Evolutionary conservation across 208 protist genomes (phyloP).

Genomic region (Crithidia brevicula): DNA sequence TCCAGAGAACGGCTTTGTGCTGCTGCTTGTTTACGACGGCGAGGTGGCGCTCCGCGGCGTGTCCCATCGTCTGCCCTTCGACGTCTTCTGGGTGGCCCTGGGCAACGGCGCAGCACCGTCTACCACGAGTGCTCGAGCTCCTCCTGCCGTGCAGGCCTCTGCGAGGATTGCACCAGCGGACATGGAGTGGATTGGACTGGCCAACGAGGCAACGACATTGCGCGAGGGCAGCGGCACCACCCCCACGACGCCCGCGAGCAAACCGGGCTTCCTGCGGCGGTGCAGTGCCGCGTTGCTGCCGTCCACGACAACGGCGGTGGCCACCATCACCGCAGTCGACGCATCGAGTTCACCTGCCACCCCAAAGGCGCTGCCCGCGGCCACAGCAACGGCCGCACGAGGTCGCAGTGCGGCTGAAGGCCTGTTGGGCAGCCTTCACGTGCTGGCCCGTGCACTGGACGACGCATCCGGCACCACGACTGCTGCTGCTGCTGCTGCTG

Average conservation of each 20-base stretch:
- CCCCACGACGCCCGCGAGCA: background rate
- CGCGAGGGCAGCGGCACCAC: background rate
- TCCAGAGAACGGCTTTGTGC: constrained; percentile 3
- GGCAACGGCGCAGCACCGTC: background rate
- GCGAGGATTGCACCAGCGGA: constrained; percentile 19
- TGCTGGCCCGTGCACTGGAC: constrained; percentile 8
- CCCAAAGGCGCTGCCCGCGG: too few species aligned
- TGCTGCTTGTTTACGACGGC: constrained; percentile 23
- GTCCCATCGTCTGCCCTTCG: constrained; percentile 20
- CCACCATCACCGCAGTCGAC: background rate
- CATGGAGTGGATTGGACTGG: constrained; percentile 36
- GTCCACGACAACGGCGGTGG: background rate
- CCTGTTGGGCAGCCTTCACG: constrained; percentile 12
- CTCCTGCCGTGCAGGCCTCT: background rate
- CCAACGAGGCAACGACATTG: too few species aligned
- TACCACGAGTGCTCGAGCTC: too few species aligned
- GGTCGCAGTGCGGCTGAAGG: constrained; percentile 5
- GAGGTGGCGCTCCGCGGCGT: background rate
- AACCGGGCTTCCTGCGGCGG: constrained; percentile 15
- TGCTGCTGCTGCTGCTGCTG: too few species aligned
- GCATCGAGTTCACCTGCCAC: too few species aligned
- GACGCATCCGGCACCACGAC: background rate
- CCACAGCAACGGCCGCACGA: background rate
- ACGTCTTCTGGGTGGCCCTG: constrained; percentile 3
- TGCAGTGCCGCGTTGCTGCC: constrained; percentile 8